Evolutionary conservation across 1,284 basidiomycete genomes (phyloP), one percentile per base, ranked within the genome.

Genomic region (Ganoderma resinaceum): DNA sequence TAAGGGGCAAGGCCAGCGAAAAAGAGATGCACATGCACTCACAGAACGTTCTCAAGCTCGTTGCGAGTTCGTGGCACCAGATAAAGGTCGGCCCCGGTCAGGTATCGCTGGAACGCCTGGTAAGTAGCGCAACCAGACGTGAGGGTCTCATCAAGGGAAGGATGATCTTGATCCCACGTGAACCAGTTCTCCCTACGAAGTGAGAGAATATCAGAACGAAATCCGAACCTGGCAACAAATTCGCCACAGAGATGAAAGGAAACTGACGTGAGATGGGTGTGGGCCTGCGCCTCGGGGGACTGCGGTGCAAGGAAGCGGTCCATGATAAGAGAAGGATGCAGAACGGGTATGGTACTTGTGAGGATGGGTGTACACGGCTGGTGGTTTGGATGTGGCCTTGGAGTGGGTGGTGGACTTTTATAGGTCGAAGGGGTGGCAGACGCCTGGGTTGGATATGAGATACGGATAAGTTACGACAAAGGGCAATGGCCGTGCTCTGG

Each of bases 41-140:
- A 93, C 91, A 94, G 76, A 43, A 93, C 86, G 73, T 85, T 88
- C 78, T 92, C 89, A 38, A 94, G 86, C 74, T 93, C 91, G 59
- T 76, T 78, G 70, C 86, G 83, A 33, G 87, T 88, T 46, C 87
- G 84, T 14, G 92, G 92, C 38, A 89, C 76, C 58, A 94, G 84
- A 75, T 92, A 90, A 8, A 94, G 81, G 81, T 94, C 91, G 33
- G 78, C 76, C 49, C 83, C 83, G 37, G 65, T 74, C 62, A 82
- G 77, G 67, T 80, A 83, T 42, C 82, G 81, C 70, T 76, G 76
- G 70, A 84, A 77, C 7, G 82, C 82, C 58, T 82, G 77, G 76
- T 85, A 85, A 7, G 83, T 79, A 29, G 83, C 82, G 71, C 88
- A 91, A 20, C 89, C 87, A 1, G 91, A 89, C 63, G 94, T 87